Conservation (phyloP, 169 alveolate species). For the Cryptosporidium bovis region DNA sequence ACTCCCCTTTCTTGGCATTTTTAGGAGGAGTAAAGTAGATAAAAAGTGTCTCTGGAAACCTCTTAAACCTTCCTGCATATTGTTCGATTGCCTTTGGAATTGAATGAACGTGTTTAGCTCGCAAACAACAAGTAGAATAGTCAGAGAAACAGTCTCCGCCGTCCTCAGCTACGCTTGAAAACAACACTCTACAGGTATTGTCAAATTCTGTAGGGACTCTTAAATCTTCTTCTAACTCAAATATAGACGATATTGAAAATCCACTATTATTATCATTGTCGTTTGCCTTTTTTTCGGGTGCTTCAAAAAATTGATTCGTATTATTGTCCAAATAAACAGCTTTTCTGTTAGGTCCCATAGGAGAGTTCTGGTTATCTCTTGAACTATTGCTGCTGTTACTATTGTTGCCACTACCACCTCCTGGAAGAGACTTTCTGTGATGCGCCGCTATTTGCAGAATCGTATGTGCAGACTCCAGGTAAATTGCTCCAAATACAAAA, state of each 20-base stretch:
- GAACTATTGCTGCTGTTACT: neutral
- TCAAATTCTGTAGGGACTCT: slow-evolving; percentile 77
- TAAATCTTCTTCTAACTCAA: slow-evolving; percentile 45
- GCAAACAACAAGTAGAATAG: slow-evolving; percentile 75
- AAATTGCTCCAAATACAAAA: slow-evolving; percentile 79
- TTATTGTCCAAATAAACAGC: too few relatives aligned
- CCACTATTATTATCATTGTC: neutral
- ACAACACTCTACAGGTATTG: slow-evolving; percentile 79
- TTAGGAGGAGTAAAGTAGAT: slow-evolving; percentile 86
- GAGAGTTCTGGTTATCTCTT: neutral
- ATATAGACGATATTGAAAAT: slow-evolving; percentile 39
- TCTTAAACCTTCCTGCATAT: slow-evolving; percentile 81
- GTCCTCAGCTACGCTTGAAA: slow-evolving; percentile 81
- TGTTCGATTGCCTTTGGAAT: slow-evolving; percentile 86
- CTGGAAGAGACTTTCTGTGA: slow-evolving; percentile 44
- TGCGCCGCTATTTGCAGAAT: slow-evolving; percentile 73
- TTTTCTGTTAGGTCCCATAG: too few relatives aligned
- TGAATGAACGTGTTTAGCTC: slow-evolving; percentile 78
- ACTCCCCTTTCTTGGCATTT: slow-evolving; percentile 89
- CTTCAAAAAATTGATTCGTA: too few relatives aligned
- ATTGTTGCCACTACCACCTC: neutral
- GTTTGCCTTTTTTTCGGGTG: too few relatives aligned
- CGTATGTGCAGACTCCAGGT: slow-evolving; percentile 69
- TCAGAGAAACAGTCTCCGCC: slow-evolving; percentile 79
- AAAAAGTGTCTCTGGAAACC: slow-evolving; percentile 88